Evolutionary conservation across 1,139 yeast genomes (phyloP), one percentile per base, ranked within the genome.

Genomic region (Protomyces macrosporus): DNA sequence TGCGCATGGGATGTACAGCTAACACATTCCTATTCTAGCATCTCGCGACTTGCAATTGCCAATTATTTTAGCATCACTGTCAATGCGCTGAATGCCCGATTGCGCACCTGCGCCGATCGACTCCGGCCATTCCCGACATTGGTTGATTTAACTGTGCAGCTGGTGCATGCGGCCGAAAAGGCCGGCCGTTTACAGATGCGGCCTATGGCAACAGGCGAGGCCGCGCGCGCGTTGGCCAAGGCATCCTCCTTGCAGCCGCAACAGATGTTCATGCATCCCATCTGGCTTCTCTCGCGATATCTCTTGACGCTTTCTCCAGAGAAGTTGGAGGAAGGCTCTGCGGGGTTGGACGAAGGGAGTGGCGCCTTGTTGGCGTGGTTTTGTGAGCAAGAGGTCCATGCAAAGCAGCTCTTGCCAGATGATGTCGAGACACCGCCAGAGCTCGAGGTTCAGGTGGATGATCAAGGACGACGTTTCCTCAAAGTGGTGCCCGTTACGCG

Each of bases 61-160:
- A 51, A 40, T 12, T 58, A 58, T 40, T 58, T 58, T 30, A 39
- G 36, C 30, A 58, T 58, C 56, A 58, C 56, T 3, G 56, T 58
- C 35, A 52, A 51, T 40, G 56, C 62, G 6, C 45, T 58, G 34
- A 52, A 51, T 42, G 56, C 55, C 10, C 51, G 62, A 23, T 32
- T 58, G 56, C 53, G 62, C n/a, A 52, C 56, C 7, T 58, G 56
- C 53, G 32, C 52, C 7, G 62, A 58, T 33, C 16, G 62, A 30
- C 42, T 58, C 9, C 45, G 40, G 42, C 53, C 52, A 9, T 58
- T 52, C 36, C 62, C 51, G 51, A 58, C 16, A 14, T 40, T 34
- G 45, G 48, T 16, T 16, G 48, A 42, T 6, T 3, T 42, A 1
- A 30, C 30, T 16, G 48, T 42, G 10, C 48, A 4, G 48, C 10